Evolutionary conservation across 2,329 filamentous ascomycete genomes (phyloP), one percentile per base, ranked within the genome.

Genomic region (Sclerotinia subarctica): DNA sequence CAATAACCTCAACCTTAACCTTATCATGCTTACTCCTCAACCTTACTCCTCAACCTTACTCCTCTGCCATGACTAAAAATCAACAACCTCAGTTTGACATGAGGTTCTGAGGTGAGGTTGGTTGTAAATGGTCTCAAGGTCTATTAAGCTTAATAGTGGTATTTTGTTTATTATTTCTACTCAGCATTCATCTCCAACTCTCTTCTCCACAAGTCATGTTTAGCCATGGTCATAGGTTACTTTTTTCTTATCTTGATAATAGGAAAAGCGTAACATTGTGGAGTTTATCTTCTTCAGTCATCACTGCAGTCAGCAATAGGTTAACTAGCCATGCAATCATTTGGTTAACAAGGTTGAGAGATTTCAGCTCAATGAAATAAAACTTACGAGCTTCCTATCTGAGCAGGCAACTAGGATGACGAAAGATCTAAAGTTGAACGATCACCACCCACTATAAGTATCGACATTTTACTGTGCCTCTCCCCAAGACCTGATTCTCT

Each of bases 221-320:
- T 7, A 32, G 32, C 32, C 32, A 5, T 32, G 32, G 32, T 29
- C 29, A 29, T 29, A 29, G 5, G n/a, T n/a, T n/a, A n/a, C n/a
- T n/a, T n/a, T n/a, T n/a, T n/a, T 29, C 29, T 2, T 11, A 49
- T 21, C 19, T n/a, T 8, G 10, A 24, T n/a, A 3, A 49, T n/a
- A 4, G 10, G n/a, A n/a, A n/a, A 49, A 11, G 19, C n/a, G 24
- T n/a, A 11, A 49, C 19, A n/a, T 8, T 24, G 7, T 10, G 21
- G 21, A 10, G 26, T 38, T 38, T 38, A 38, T 38, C 35, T 13
- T 38, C n/a, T n/a, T 2, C 35, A 38, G 35, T 21, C 51, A 29
- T 26, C 54, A 58, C 54, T 21, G n/a, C 35, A 58, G 54, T 58
- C 35, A 44, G 35, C 35, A 58, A n/a, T n/a, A n/a, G n/a, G n/a